Evolutionary conservation across 805 yeast species (phyloP), one percentile per base, ranked within the genome.

Genomic region (Candida loeiensis): DNA sequence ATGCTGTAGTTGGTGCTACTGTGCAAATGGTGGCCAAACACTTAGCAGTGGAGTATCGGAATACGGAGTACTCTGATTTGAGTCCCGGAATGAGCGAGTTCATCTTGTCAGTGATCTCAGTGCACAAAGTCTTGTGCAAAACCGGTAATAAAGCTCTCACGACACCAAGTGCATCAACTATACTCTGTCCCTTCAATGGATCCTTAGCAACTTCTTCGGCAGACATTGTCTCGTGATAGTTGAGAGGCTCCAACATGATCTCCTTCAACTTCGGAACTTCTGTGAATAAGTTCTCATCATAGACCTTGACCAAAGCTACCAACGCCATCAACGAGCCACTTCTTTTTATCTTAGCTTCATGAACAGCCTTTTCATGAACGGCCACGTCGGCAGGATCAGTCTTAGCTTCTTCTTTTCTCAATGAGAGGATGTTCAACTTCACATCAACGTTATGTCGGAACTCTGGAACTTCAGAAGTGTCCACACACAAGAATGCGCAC

Each of bases 391-490:
- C 73, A 4, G 82, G 78, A 44, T 79, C 82, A 1, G 79, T 61
- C 36, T 71, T 71, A 1, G 82, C 77, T 47, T 86, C 95, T 49
- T 88, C 96, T 51, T 86, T 87, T 40, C 78, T 70, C 49, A 89
- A 69, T 1, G 96, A 87, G 39, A 90, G 63, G 9, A 91, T 82
- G 11, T 66, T 65, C 33, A 76, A 78, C 13, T 61, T 70, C 41
- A 72, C 66, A 11, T 63, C 60, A 27, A 76, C 74, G 50, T 85
- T 85, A 33, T 84, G 81, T 12, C 71, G 69, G 55, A 87, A 93
- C 53, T 88, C 97, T 2, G 99, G 99, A 22, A 91, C 96, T 56
- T 90, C 97, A 3, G 93, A 78, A 0, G 96, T 88, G 57, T 91
- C 99, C 22, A 90, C 96, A 64, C 99, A 93, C 37, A 93, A 57